phyloP scores from a whole-genome alignment of 2,329 filamentous ascomycete species.

The Aciculosporium take region DNA sequence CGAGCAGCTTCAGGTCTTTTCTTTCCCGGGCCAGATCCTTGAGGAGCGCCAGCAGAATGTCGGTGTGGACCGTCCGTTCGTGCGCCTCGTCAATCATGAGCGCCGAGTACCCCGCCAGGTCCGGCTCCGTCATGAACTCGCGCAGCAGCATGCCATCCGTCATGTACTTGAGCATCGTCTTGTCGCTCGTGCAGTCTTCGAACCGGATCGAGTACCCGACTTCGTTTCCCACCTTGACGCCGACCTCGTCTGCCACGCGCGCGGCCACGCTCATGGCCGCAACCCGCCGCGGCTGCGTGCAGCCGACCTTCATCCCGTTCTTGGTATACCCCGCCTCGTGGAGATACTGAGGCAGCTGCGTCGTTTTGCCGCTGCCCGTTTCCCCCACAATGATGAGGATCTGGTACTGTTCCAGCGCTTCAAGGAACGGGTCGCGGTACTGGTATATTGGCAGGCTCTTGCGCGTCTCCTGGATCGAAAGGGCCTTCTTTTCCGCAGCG shows the following conservation, averaged over 20 bases:
- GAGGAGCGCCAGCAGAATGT: slow-evolving; percentile 74
- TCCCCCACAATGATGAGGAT: slow-evolving; percentile 87
- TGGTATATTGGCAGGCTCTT: slow-evolving; percentile 83
- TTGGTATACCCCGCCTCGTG: slow-evolving; percentile 86
- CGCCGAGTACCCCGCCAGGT: slow-evolving; percentile 67
- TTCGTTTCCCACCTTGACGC: slow-evolving; percentile 75
- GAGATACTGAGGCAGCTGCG: slow-evolving; percentile 85
- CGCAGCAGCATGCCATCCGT: slow-evolving; percentile 91
- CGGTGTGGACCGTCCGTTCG: slow-evolving; percentile 81
- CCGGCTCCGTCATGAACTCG: slow-evolving; percentile 80
- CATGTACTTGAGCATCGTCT: slow-evolving; percentile 89
- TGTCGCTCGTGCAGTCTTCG: slow-evolving; percentile 80
- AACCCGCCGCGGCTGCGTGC: slow-evolving; percentile 87
- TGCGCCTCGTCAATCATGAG: slow-evolving; percentile 97
- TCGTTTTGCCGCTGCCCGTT: slow-evolving; percentile 91
- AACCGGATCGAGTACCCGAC: slow-evolving; percentile 94
- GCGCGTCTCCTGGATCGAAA: slow-evolving; percentile 79
- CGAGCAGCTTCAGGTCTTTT: slow-evolving; percentile 77
- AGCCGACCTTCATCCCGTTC: slow-evolving; percentile 70
- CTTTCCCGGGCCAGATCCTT: slow-evolving; percentile 77
- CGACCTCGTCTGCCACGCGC: slow-evolving; percentile 89
- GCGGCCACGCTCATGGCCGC: slow-evolving; percentile 96
- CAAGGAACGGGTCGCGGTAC: slow-evolving; percentile 72
- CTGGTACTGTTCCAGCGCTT: slow-evolving; percentile 76
- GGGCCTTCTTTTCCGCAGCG: slow-evolving; percentile 74